Percentiles rank a stretch among this genome's conserved stretches.
Conservation (phyloP, 1,284 basidiomycete genomes). For the Rhodotorula mucilaginosa region DNA sequence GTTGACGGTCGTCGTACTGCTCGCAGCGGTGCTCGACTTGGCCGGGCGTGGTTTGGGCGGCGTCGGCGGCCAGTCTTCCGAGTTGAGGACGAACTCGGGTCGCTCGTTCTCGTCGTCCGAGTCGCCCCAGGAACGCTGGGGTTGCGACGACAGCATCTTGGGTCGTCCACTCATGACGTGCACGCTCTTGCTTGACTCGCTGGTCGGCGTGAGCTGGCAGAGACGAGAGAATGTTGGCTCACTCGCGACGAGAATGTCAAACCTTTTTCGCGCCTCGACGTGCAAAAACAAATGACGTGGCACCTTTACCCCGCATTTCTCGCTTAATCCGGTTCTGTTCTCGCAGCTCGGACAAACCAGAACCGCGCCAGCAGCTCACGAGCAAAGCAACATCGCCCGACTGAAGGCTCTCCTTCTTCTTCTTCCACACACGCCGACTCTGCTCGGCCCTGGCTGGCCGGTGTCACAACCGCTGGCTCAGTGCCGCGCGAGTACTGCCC, state of each 20-base stretch:
- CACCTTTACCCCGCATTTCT: neutral
- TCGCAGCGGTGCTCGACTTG: neutral
- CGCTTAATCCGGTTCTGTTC: neutral
- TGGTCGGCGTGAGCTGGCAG: neutral
- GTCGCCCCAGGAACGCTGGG: conserved; percentile 33
- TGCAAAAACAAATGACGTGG: neutral
- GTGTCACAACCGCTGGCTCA: neutral
- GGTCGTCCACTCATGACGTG: neutral
- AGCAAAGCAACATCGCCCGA: neutral
- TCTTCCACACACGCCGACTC: conserved; percentile 5
- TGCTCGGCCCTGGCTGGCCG: neutral
- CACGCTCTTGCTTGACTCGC: neutral
- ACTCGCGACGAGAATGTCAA: neutral
- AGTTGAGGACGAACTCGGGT: conserved; percentile 16
- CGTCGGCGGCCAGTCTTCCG: conserved; percentile 35
- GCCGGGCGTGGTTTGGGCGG: conserved; percentile 18
- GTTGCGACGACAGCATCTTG: conserved; percentile 34
- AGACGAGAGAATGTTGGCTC: neutral
- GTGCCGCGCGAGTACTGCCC: neutral
- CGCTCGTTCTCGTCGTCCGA: conserved; percentile 26
- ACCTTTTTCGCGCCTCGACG: neutral
- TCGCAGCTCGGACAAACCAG: neutral
- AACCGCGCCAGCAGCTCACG: neutral
- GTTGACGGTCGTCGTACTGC: too few relatives aligned
- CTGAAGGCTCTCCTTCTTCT: neutral